Evolutionary conservation across 2,329 filamentous ascomycete genomes (phyloP).

Genomic region (Penicillium verrucosum): DNA sequence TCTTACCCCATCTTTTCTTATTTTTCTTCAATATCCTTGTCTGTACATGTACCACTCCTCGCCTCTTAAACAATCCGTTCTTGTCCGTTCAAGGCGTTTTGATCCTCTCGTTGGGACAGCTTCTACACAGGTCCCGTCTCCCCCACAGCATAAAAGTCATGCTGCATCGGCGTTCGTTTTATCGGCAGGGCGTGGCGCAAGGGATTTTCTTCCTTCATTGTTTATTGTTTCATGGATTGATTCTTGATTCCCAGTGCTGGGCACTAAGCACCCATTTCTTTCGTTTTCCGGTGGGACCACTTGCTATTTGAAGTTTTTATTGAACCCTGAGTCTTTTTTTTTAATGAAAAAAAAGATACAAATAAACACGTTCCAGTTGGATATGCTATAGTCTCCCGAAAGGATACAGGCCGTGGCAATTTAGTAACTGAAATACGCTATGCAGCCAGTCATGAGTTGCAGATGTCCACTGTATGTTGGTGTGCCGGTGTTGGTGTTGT

Average conservation of each 20-base stretch:
- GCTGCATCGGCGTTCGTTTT: slow-evolving; percentile 20
- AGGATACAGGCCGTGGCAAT: slow-evolving; percentile 10
- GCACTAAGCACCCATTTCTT: slow-evolving; percentile 2
- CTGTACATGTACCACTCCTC: slow-evolving; percentile 15
- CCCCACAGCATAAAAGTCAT: slow-evolving; percentile 1
- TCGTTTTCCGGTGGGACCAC: not conserved
- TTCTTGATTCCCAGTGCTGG: slow-evolving; percentile 9
- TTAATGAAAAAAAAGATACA: not conserved
- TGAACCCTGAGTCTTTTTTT: not conserved
- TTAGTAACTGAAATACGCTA: slow-evolving; percentile 14
- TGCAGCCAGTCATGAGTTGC: slow-evolving; percentile 2
- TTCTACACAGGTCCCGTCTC: not conserved
- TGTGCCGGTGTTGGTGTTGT: not conserved
- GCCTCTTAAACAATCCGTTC: slow-evolving; percentile 8
- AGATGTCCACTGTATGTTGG: not conserved
- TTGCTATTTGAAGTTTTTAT: not conserved
- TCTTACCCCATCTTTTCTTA: slow-evolving; percentile 1
- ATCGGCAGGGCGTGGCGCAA: slow-evolving; percentile 9
- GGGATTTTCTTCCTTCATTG: not conserved
- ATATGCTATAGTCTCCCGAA: not conserved
- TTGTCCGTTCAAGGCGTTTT: slow-evolving; percentile 18
- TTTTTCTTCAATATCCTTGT: slow-evolving; percentile 7
- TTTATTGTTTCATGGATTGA: not conserved
- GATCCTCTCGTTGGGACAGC: slow-evolving; percentile 11
- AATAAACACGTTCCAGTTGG: not conserved